Evolutionary conservation across 208 protist species (phyloP).

Genomic region (Phytomonas sp.): DNA sequence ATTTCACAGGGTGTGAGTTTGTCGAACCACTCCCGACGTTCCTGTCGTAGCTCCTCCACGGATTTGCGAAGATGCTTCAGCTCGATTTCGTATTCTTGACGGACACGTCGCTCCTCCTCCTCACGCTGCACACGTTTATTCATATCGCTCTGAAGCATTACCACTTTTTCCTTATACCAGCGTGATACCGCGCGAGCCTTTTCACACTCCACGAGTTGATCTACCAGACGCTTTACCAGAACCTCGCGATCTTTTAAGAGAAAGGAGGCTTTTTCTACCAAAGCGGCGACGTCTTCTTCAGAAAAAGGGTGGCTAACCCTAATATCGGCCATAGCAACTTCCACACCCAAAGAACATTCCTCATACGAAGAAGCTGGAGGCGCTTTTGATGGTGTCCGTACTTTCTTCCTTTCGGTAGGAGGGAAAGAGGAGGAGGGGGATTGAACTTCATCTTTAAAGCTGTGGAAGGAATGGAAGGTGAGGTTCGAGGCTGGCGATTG

Average conservation of each 20-base stretch:
- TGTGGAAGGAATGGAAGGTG: background rate
- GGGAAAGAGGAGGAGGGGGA: background rate
- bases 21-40: slow-evolving; percentile 21
- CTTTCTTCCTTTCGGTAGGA: background rate
- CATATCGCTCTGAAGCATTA: background rate
- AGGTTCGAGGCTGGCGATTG: background rate
- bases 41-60: slow-evolving; percentile 21
- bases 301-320: slow-evolving; percentile 4
- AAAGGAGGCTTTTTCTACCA: slow-evolving; percentile 11
- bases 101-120: background rate
- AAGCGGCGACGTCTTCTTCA: slow-evolving; percentile 14
- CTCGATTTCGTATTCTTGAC: slow-evolving; percentile 3
- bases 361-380: background rate
- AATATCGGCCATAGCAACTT: background rate
- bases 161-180: background rate
- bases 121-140: background rate
- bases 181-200: background rate
- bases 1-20: background rate
- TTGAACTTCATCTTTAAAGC: background rate
- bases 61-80: slow-evolving; percentile 16
- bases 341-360: background rate
- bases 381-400: no score
- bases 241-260: background rate
- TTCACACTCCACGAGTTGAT: slow-evolving; percentile 2
- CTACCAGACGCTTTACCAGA: background rate